Evolutionary conservation across 129 eudicot genomes (phyloP), one percentile per base, ranked within the genome.

Genomic region (Flaveria trinervia): DNA sequence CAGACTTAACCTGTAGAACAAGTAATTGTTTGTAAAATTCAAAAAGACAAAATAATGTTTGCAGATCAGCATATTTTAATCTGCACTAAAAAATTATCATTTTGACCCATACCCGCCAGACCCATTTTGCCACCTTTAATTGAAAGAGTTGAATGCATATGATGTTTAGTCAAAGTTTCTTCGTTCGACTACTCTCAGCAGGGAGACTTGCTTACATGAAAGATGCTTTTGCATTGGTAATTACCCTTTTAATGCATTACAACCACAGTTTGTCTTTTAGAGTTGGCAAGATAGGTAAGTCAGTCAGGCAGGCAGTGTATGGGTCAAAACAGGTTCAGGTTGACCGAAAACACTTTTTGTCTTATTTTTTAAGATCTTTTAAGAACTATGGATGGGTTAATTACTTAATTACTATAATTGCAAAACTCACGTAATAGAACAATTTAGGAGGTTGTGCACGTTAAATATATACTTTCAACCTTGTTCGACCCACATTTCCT

Each of bases 1-100:
- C 98, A 14, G 96, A 88, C 75, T 93, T 93, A 7, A 93, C 98
- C 98, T 92, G 89, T 79, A 86, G 72, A 59, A 15, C 66, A 60
- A 60, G 22, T 70, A 72, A 18, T 14, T 45, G 30, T 62, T 50
- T 7, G 72, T 25, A 51, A 55, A 39, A 17, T 55, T 55, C 26
- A 55, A n/a, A 55, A 17, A 55, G 11, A 15, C 4, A 9, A 50
- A 50, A 50, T 50, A 50, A 12, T 50, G 56, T 36, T 14, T 50
- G 56, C 56, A 15, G 25, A 14, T 17, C 61, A 7, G 25, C 11
- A 11, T 17, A 9, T 16, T 15, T 50, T 14, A 18, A 55, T 17
- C 1, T 3, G 36, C n/a, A 59, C 39, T 59, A 36, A 22, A 16
- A 17, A 50, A 7, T 59, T 22, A 9, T 28, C 28, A 17, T n/a